Conservation (phyloP, 1,139 yeast species). For the Blastobotrys malaysiensis region DNA sequence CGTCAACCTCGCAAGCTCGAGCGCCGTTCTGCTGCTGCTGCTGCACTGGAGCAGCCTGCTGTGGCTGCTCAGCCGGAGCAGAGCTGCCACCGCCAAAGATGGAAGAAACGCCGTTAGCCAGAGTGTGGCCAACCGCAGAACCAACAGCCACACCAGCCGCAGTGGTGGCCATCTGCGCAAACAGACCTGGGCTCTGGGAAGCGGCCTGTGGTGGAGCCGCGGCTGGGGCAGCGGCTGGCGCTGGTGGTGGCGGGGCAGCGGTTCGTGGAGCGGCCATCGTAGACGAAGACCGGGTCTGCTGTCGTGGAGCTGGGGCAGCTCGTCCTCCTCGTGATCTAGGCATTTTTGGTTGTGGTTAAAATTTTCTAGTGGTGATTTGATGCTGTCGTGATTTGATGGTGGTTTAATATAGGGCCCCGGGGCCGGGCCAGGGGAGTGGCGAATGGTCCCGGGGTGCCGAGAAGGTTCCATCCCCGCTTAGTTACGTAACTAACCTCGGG, state of each 20-base stretch:
- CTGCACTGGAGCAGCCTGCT: slow-evolving; percentile 12
- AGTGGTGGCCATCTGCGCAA: slow-evolving; percentile 96
- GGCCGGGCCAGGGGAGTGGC: neutral
- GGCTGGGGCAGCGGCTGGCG: slow-evolving; percentile 37
- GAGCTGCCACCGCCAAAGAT: slow-evolving; percentile 81
- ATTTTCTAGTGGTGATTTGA: neutral
- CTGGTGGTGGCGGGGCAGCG: slow-evolving; percentile 37
- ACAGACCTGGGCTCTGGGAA: slow-evolving; percentile 77
- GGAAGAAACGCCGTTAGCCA: slow-evolving; percentile 89
- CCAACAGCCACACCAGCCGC: slow-evolving; percentile 99
- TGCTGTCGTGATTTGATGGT: neutral
- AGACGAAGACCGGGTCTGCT: slow-evolving; percentile 67
- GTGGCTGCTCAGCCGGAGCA: slow-evolving; percentile 38
- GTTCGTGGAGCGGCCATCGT: slow-evolving; percentile 61
- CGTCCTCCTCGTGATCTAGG: slow-evolving; percentile 46
- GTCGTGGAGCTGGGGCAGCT: slow-evolving; percentile 44
- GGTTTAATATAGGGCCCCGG: neutral
- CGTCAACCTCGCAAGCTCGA: slow-evolving; percentile 80
- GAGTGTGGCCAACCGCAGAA: slow-evolving; percentile 91
- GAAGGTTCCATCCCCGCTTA: neutral
- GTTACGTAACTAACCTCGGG: too few species aligned
- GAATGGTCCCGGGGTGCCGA: neutral
- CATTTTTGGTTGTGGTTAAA: slow-evolving; percentile 34
- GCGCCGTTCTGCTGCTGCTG: slow-evolving; percentile 47
- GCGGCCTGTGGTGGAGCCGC: slow-evolving; percentile 39